Evolutionary conservation across 2,329 filamentous ascomycete species (phyloP), one percentile per base, ranked within the genome.

Genomic region (Tympanopsis confertula): DNA sequence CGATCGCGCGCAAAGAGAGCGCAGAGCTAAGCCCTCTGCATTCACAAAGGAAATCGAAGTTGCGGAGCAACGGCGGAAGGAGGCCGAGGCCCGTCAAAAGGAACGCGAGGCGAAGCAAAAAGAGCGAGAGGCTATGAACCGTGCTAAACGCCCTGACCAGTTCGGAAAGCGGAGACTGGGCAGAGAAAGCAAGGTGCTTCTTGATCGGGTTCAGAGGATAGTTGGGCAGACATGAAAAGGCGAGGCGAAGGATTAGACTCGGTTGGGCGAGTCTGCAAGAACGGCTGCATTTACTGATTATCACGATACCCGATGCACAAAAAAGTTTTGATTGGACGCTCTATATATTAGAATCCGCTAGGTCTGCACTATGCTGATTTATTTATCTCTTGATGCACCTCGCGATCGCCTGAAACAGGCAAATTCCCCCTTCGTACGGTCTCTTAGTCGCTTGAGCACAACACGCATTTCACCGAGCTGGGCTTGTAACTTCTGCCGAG

Each of bases 101-200:
- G 50, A 71, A 22, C 63, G 65, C 17, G 74, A 80, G 46, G 65
- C 66, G 41, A 71, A 67, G 5, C 57, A 65, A 36, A 61, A 61
- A 42, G 63, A 78, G 30, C 41, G 53, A 24, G 48, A 43, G 40
- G 68, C 69, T 1, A 83, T 84, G 53, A 52, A 47, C 5, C 55
- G 55, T 40, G 54, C 54, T 20, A 50, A 52, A 49, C 65, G 61
- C 28, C 74, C 75, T 5, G 79, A 77, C 35, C 69, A 67, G 48
- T 71, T 77, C 55, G 80, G 80, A 7, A 75, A 81, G 56, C 64
- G 75, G 51, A 82, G 80, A 54, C 54, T 86, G 39, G 81, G 81
- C 2, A 68, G 76, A 40, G 79, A 84, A 57, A 82, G 79, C 49
- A 69, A 68, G 39, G 74, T 79, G 13, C 50, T 86, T 43, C 55